Percentiles rank a stretch among this genome's conserved stretches.
These are phyloP conservation scores for Ustilago tritici DNA, from an alignment of 1,284 basidiomycete species.

Conservation along the genomic window DNA sequence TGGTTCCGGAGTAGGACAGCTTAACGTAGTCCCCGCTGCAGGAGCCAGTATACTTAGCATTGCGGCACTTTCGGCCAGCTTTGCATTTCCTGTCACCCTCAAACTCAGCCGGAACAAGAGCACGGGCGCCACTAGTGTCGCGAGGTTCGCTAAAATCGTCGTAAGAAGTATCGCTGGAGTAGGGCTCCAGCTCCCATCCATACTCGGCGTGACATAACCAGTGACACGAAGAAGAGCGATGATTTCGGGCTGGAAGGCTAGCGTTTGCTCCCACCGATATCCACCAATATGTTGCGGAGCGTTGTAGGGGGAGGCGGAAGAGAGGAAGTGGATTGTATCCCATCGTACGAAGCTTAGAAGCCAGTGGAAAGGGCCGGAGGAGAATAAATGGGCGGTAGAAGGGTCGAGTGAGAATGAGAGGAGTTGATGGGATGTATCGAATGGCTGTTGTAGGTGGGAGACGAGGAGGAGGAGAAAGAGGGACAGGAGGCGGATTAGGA, in stretches of 20 bases:
- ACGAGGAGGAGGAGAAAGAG: conserved; percentile 30
- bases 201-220: conserved; percentile 29
- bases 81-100: conserved; percentile 69
- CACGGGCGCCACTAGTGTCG: conserved; percentile 71
- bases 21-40: conserved; percentile 78
- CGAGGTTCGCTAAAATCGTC: conserved; percentile 40
- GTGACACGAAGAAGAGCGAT: conserved; percentile 42
- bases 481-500: conserved; percentile 21
- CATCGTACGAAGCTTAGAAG: conserved; percentile 76
- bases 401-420: conserved; percentile 42
- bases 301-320: conserved; percentile 37
- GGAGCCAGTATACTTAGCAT: conserved; percentile 83
- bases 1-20: conserved; percentile 83
- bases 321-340: conserved; percentile 85
- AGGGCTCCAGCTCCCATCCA: conserved; percentile 49
- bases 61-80: conserved; percentile 76
- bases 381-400: conserved; percentile 3
- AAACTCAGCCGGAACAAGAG: conserved; percentile 74
- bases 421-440: conserved; percentile 60
- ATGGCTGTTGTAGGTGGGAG: conserved; percentile 41
- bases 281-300: conserved; percentile 26
- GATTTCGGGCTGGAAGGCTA: conserved; percentile 85
- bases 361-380: conserved; percentile 16
- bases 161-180: conserved; percentile 38
- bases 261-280: conserved; percentile 83